Evolutionary conservation across 495 filamentous ascomycete genomes (phyloP), one percentile per base, ranked within the genome.

Genomic region (Podospora pseudoanserina): DNA sequence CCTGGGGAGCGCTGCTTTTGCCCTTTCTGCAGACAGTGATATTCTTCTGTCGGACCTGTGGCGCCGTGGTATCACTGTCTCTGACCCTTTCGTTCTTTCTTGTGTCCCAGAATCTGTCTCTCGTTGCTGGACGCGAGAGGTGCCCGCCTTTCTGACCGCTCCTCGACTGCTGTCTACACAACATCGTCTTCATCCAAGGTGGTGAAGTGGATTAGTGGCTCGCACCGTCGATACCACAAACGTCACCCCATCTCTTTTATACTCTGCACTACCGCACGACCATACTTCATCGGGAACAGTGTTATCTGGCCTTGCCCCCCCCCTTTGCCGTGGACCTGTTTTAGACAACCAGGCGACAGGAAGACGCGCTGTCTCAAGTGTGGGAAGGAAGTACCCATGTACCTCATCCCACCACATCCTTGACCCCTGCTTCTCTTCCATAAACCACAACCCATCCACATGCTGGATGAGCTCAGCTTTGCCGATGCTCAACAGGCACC

Each of bases 381-480:
- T 32, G 30, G 3, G 7, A 11, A 49, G 9, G 13, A 13, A 16
- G 39, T 49, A 49, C 39, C 23, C 23, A 23, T 23, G 39, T 49
- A 49, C 39, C 39, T 49, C 55, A 58, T 26, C 13, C 11, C 55
- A 20, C 55, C 55, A 7, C 18, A 23, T 23, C 23, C 55, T 23
- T 1, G 55, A 49, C 13, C 39, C 39, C 39, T 49, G 39, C 39
- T 49, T 49, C 39, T 16, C 2, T 16, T 16, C 23, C 23, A 49
- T 49, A 6, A 49, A 49, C 39, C 39, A 49, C 13, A 49, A 49
- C 39, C 39, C 39, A 49, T 49, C n/a, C 13, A 3, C 55, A 58
- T 26, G 54, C 23, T 26, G 55, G 55, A 44, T 70, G 74, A 71
- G 70, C 70, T 74, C 72, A 71, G 65, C 62, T 67, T 67, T 65